A percentile compares a stretch with the other conserved stretches of the same genome.
phyloP scores from a whole-genome alignment of 108 stramenopile genomes.

The Skeletonema grethae region DNA sequence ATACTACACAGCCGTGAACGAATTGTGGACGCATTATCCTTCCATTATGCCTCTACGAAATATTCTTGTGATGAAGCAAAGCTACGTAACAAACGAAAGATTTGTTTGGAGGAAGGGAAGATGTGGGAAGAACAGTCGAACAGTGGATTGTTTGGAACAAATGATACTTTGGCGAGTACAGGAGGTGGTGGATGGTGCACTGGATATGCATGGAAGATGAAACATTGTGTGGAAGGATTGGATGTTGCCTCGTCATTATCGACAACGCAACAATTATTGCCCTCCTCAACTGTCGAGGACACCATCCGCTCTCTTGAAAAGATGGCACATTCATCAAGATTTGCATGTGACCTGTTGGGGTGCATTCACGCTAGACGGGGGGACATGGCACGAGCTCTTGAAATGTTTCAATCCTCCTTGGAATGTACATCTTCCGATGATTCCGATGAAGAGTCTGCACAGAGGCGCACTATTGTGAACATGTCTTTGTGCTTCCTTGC shows the following conservation, averaged over 20 bases:
- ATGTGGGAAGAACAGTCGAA: constrained; percentile 18
- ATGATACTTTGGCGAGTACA: neutral
- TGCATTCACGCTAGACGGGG: constrained; percentile 37
- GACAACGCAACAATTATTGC: neutral
- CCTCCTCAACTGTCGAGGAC: neutral
- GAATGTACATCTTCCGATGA: constrained; percentile 18
- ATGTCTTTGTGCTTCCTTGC: constrained; percentile 47
- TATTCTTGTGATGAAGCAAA: neutral
- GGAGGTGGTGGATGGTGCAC: constrained; percentile 10
- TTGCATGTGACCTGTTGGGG: constrained; percentile 36
- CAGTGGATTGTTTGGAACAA: neutral
- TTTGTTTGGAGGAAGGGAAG: constrained; percentile 33
- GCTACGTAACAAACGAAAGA: constrained; percentile 16
- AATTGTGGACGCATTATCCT: constrained; percentile 44
- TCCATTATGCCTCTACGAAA: constrained; percentile 22
- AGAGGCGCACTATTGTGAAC: constrained; percentile 32
- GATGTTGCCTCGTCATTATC: constrained; percentile 15
- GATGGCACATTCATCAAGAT: constrained; percentile 32
- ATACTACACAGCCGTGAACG: constrained; percentile 24
- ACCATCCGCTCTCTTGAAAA: constrained; percentile 15
- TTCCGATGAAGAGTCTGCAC: constrained; percentile 34
- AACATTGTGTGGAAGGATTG: constrained; percentile 29
- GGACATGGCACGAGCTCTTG: constrained; percentile 27
- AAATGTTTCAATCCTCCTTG: constrained; percentile 34
- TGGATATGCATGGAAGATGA: constrained; percentile 46